These are phyloP conservation scores for Bacidia rubella DNA, from an alignment of 495 filamentous ascomycete species.

Conservation along the genomic window DNA sequence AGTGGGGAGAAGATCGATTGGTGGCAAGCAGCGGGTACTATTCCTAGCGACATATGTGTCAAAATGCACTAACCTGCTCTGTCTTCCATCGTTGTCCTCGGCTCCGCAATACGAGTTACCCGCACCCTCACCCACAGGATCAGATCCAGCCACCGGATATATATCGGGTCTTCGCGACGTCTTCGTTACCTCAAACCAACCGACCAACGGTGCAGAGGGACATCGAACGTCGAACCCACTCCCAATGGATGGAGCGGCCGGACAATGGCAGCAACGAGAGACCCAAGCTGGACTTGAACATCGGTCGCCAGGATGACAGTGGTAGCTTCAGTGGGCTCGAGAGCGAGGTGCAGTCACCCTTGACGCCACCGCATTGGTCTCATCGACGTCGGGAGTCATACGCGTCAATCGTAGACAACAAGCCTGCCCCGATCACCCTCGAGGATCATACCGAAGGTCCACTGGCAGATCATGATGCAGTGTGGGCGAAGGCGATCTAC, in stretches of 20 bases:
- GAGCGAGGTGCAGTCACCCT: not conserved
- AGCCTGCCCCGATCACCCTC: slow-evolving; percentile 41
- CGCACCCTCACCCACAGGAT: not conserved
- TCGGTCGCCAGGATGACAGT: not conserved
- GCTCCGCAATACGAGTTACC: not conserved
- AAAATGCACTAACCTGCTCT: not conserved
- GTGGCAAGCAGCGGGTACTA: not conserved
- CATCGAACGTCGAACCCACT: not conserved
- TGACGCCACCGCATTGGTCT: slow-evolving; percentile 36
- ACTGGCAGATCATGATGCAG: slow-evolving; percentile 39
- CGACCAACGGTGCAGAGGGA: not conserved
- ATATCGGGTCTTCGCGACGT: not conserved
- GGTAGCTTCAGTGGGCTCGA: not conserved
- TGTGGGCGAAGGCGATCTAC: slow-evolving; percentile 54
- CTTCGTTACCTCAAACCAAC: not conserved
- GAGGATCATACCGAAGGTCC: slow-evolving; percentile 59
- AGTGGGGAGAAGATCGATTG: not conserved
- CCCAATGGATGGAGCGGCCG: not conserved
- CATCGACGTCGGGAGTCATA: slow-evolving; percentile 36
- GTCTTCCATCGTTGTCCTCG: not conserved
- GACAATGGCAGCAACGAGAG: not conserved
- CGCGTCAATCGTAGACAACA: slow-evolving; percentile 25
- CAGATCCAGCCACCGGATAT: not conserved
- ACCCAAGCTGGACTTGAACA: not conserved
- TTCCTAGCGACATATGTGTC: not conserved